Percentiles rank a stretch among this genome's conserved stretches.
Conservation (phyloP, 2,329 filamentous ascomycete genomes). For the Nannizziopsis arthrosporioides region DNA sequence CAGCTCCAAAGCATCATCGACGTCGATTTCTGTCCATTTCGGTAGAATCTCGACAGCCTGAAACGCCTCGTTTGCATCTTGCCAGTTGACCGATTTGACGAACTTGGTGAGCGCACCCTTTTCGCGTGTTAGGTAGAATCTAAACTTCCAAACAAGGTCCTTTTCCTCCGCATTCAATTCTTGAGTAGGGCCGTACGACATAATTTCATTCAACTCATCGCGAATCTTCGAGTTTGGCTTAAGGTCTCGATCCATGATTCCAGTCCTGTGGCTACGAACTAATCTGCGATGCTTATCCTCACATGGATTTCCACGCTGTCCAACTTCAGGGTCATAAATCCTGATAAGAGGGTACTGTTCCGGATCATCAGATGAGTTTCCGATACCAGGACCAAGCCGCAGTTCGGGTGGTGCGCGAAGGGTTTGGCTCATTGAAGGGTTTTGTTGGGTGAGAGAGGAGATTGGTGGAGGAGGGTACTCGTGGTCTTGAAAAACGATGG, state of each 20-base stretch:
- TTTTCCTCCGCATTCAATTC: slow-evolving; percentile 81
- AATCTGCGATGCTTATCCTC: slow-evolving; percentile 89
- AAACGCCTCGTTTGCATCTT: slow-evolving; percentile 68
- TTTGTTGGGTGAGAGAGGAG: slow-evolving; percentile 57
- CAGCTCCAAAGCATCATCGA: slow-evolving; percentile 89
- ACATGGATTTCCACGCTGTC: slow-evolving; percentile 78
- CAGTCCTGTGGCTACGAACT: slow-evolving; percentile 82
- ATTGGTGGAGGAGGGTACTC: slow-evolving; percentile 80
- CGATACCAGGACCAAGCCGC: slow-evolving; percentile 80
- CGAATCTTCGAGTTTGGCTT: slow-evolving; percentile 93
- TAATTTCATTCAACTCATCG: slow-evolving; percentile 82
- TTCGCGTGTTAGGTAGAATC: slow-evolving; percentile 84
- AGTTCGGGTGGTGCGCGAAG: slow-evolving; percentile 77
- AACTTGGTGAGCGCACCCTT: slow-evolving; percentile 92
- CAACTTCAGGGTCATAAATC: slow-evolving; percentile 89
- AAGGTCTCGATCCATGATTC: slow-evolving; percentile 86
- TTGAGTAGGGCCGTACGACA: slow-evolving; percentile 87
- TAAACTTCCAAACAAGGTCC: slow-evolving; percentile 93
- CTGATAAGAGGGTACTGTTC: slow-evolving; percentile 53
- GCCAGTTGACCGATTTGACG: slow-evolving; percentile 95
- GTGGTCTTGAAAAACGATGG: slow-evolving; percentile 86
- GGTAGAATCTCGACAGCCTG: slow-evolving; percentile 82
- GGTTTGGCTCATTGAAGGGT: slow-evolving; percentile 54
- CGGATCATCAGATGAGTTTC: slow-evolving; percentile 46
- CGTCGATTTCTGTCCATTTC: slow-evolving; percentile 93